Evolutionary conservation across 176 grass and related monocot genomes (phyloP), one percentile per base, ranked within the genome.

Genomic region (Eleusine coracana): DNA sequence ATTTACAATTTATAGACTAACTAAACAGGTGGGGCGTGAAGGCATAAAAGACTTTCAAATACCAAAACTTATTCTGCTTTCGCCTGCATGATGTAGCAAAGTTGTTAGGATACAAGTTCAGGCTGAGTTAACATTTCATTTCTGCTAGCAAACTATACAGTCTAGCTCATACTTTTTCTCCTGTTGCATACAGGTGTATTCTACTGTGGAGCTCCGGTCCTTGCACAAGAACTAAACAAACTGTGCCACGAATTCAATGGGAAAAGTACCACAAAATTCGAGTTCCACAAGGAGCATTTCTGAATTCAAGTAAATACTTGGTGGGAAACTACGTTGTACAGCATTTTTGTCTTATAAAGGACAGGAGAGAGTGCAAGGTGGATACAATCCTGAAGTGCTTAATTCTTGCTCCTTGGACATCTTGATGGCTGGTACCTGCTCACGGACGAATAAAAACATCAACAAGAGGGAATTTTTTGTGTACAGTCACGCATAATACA

Each of bases 221-320:
- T 99, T 71, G 97, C 87, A 18, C 93, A 96, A 83, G 97, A 99
- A 86, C 83, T 99, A 65, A 92, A 84, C 83, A 99, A 91, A 56
- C 86, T 99, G 80, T 96, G 97, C 87, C 90, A 87, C 66, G 97
- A 96, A 66, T 96, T 94, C 85, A 99, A 94, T 18, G 93, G 92
- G 71, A 96, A 80, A 86, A 87, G 93, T 82, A 88, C 68, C 64
- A 89, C 91, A 20, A 94, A 88, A 75, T 99, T 99, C 60, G 93
- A 99, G 70, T 99, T 99, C 74, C 97, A 94, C 78, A 99, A 99
- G 83, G 97, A 99, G 78, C 89, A 94, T 71, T 99, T 99, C 90
- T 99, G 82, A 99, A 50, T 79, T 71, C 62, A 84, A 81, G 86
- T 84, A 89, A 80, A 87, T 91, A 86, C 20, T 76, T 81, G 74